Percentiles rank a stretch among this genome's conserved stretches.
phyloP scores from a whole-genome alignment of 176 grass and related monocot genomes.

The Thalia dealbata region DNA sequence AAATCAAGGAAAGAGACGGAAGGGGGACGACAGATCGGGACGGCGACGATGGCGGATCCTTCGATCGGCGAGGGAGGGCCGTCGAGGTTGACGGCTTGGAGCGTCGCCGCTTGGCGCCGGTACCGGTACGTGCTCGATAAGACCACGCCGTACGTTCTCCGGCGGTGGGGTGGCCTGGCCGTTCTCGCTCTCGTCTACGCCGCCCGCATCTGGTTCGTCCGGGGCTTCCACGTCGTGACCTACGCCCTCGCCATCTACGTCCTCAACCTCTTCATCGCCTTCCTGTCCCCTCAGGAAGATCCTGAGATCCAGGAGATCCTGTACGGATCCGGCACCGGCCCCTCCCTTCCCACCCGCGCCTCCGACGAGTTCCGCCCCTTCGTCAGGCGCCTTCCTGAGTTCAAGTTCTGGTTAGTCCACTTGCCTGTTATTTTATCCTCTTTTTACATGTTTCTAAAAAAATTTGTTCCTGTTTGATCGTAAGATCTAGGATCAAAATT shows the following conservation, averaged over 20 bases:
- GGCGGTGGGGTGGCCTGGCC: constrained; percentile 46
- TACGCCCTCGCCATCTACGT: constrained; percentile 69
- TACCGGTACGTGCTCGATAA: constrained; percentile 67
- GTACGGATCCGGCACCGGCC: constrained; percentile 18
- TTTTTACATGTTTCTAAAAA: not conserved
- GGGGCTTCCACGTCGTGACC: constrained; percentile 63
- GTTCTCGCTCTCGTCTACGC: constrained; percentile 35
- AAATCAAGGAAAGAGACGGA: not conserved
- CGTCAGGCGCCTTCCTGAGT: constrained; percentile 73
- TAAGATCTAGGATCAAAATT: not conserved
- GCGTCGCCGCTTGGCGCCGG: constrained; percentile 26
- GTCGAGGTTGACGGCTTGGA: constrained; percentile 4
- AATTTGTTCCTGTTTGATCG: not conserved
- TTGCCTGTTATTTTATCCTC: not conserved
- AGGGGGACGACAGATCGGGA: not conserved
- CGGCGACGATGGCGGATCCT: not conserved
- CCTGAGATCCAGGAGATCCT: constrained; percentile 40
- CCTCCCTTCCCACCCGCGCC: constrained; percentile 47
- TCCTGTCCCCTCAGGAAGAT: constrained; percentile 69
- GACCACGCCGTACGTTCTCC: constrained; percentile 45
- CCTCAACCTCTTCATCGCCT: constrained; percentile 61
- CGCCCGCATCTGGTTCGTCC: constrained; percentile 46
- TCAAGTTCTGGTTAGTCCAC: constrained; percentile 66
- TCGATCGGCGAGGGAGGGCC: constrained; percentile 3
- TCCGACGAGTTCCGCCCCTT: constrained; percentile 76